Conservation (phyloP, 2,329 filamentous ascomycete species). For the Colletotrichum euphorbiae region DNA sequence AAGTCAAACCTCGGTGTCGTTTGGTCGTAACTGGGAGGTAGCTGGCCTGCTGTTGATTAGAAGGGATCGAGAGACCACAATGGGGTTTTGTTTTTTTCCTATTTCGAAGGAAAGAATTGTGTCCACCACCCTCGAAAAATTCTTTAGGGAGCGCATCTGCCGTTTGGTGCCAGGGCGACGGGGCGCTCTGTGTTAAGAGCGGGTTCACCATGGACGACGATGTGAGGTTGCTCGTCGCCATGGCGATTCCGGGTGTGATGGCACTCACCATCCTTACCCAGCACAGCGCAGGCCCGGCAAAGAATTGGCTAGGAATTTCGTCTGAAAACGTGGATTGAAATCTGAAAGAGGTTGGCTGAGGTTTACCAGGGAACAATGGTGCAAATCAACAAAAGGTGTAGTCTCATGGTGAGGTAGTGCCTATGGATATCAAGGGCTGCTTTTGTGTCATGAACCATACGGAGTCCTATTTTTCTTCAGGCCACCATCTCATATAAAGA, state of each 20-base stretch:
- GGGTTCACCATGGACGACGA: conserved; percentile 36
- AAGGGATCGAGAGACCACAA: conserved; percentile 2
- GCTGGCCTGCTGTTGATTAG: not conserved
- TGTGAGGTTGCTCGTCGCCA: not conserved
- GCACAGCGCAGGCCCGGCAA: too few species aligned
- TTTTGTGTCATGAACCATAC: too few species aligned
- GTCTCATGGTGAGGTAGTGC: too few species aligned
- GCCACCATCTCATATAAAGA: too few species aligned
- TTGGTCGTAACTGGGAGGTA: not conserved
- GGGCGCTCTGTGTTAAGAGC: conserved; percentile 38
- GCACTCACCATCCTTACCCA: not conserved
- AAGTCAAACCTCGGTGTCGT: not conserved
- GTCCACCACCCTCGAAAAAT: not conserved
- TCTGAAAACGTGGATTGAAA: too few species aligned
- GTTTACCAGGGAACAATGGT: too few species aligned
- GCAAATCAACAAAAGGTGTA: too few species aligned
- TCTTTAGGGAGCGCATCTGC: not conserved
- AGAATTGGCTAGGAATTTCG: too few species aligned
- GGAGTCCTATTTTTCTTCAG: too few species aligned
- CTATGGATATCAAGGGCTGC: too few species aligned
- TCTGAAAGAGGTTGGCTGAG: too few species aligned
- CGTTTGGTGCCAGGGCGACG: not conserved
- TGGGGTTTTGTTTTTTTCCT: not conserved
- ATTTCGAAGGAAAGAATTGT: not conserved
- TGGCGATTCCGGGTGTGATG: not conserved